These are phyloP conservation scores for Heliocybe sulcata DNA, from an alignment of 1,284 basidiomycete species.

Conservation along the genomic window DNA sequence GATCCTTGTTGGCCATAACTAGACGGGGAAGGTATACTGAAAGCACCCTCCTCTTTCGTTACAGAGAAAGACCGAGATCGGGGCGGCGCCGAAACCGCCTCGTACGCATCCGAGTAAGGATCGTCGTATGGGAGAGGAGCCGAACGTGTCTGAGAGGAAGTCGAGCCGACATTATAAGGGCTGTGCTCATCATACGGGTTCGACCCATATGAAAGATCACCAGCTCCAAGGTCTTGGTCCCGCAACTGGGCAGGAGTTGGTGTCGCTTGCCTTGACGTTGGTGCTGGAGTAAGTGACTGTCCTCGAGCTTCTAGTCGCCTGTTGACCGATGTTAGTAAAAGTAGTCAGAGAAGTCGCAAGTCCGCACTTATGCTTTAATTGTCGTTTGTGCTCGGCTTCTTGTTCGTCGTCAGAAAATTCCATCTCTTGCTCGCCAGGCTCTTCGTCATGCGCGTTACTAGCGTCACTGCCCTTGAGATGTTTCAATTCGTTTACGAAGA, in stretches of 20 bases:
- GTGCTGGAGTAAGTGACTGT: conserved; percentile 40
- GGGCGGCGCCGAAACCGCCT: conserved; percentile 7
- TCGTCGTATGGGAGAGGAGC: conserved; percentile 68
- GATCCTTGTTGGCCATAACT: conserved; percentile 13
- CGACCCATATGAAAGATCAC: conserved; percentile 35
- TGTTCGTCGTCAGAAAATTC: conserved; percentile 91
- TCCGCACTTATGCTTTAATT: conserved; percentile 45
- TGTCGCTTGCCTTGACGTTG: conserved; percentile 44
- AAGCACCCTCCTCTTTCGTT: conserved; percentile 3
- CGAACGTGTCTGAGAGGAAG: conserved; percentile 47
- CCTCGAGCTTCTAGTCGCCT: conserved; percentile 32
- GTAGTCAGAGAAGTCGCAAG: background rate
- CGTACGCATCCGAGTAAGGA: conserved; percentile 56
- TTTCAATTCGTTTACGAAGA: conserved; percentile 65
- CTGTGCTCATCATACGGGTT: conserved; percentile 59
- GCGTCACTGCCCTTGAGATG: conserved; percentile 79
- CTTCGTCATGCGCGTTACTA: conserved; percentile 89
- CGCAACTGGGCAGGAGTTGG: conserved; percentile 45
- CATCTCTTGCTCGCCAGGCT: conserved; percentile 77
- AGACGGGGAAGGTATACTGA: conserved; percentile 5
- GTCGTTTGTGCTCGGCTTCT: conserved; percentile 63
- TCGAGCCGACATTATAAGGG: conserved; percentile 58
- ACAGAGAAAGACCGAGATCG: background rate
- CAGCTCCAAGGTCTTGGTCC: conserved; percentile 40
- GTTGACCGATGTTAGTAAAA: conserved; percentile 7